Base-by-base conservation (phyloP, 2,329 filamentous ascomycete genomes). In the Clarireedia hainanense region DNA sequence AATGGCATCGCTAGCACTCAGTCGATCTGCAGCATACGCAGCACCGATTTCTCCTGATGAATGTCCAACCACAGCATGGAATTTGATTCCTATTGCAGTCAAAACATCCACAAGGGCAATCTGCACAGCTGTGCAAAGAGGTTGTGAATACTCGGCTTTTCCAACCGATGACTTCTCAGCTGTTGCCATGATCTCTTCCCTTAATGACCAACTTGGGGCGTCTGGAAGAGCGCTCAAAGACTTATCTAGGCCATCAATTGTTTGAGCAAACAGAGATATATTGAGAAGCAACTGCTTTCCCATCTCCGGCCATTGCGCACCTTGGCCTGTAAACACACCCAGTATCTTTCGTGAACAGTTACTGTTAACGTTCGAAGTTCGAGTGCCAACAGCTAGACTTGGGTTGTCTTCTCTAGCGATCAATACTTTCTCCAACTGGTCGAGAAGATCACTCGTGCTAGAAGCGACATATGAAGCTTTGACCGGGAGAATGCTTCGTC, bases 21-120 rank as follows among this genome's bases (percentile, higher is more conserved):
- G 30, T 24, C 64, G 63, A 1, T 70, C 71, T 1, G 71, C 63
- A 0, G 74, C 69, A 54, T 74, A 78, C 0, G 75, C 75, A 5
- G 75, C 75, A 1, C 63, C 75, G 30, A 78, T 77, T 56, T 79
- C 76, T 14, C 76, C 76, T 36, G 68, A 71, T 1, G 74, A 77
- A 60, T 79, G 76, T 2, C 76, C 74, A 2, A 71, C 66, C 0
- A 77, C 74, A 1, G 67, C 68, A 0, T 59, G 48, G 0, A 74
- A 71, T 5, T 55, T 62, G 24, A 78, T 64, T 1, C 69, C 71
- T 65, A 69, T 75, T 2, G 71, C 70, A 23, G 70, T 39, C 0
- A 80, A 66, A 3, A 80, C 66, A 14, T 74, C 67, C 0, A 74
- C 70, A 1, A 80, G 62, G 1, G 70, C 55, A 20, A 80, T 65